Base-by-base conservation (phyloP, 176 grass and related monocot genomes). In the Tillandsia fasciculata region DNA sequence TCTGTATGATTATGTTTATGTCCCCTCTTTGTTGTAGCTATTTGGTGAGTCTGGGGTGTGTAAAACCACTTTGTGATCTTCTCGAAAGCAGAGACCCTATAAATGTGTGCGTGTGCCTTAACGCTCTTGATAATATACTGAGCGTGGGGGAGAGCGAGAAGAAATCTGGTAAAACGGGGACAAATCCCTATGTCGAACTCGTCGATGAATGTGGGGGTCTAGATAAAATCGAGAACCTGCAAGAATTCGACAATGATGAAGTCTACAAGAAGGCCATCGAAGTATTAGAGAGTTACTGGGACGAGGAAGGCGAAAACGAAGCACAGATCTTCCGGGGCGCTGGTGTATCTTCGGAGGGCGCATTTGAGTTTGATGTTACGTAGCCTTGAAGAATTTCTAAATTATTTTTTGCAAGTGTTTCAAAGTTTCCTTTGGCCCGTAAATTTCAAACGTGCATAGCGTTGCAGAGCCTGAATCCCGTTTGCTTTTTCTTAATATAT, bases 261-360 rank as follows among this genome's bases (percentile, higher is more conserved):
- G 82, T 89, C 49, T 84, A 86, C 70, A 71, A 80, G 26, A 58
- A 86, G 69, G 81, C 66, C 24, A 88, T 96, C 26, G 79, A 86
- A 61, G 64, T 96, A 27, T 76, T 96, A 0, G 85, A 96, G 77
- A 72, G 70, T 15, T 96, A 91, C 70, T 96, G 92, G 92, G 75
- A 81, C 9, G 91, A 96, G 63, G 88, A 88, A 77, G 72, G 7
- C 33, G 0, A 81, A 54, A 65, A 75, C 18, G 85, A 83, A 18
- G 81, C 70, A 4, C 63, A 59, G 11, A 23, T 68, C 1, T 33
- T 71, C 52, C 18, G 63, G 5, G 78, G 64, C 12, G 65, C 69
- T 6, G 59, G 57, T 6, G 48, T 69, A 9, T 27, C 72, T n/a
- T 68, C 80, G 9, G 80, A 83, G 14, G 49, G 18, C 0, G 68